Conservation (phyloP, 345 rosid genomes). For the Turnera subulata region DNA sequence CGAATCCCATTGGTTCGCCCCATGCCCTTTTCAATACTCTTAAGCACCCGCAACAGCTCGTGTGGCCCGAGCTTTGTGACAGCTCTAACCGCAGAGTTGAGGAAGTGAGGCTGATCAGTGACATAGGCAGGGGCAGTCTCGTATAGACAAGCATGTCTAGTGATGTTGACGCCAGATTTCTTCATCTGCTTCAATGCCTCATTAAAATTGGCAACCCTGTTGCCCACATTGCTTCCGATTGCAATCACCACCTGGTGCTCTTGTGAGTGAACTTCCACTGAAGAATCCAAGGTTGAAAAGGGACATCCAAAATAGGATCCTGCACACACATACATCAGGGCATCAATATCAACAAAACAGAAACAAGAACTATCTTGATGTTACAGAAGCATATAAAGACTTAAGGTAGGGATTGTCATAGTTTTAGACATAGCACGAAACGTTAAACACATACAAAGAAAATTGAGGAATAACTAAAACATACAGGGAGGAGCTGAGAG, state of each 20-base stretch:
- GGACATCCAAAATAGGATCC: constrained; percentile 29
- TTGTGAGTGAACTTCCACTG: constrained; percentile 48
- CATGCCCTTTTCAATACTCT: constrained; percentile 71
- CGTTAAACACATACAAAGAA: background rate
- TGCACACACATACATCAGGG: background rate
- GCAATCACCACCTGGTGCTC: constrained; percentile 89
- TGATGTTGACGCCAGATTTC: constrained; percentile 50
- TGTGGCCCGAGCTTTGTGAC: constrained; percentile 78
- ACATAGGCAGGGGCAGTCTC: constrained; percentile 89
- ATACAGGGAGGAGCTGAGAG: too few species aligned
- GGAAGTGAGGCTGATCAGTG: constrained; percentile 80
- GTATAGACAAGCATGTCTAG: constrained; percentile 74
- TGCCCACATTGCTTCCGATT: constrained; percentile 86
- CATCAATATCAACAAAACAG: background rate
- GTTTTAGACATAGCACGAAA: too few species aligned
- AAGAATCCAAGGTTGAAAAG: constrained; percentile 29
- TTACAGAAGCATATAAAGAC: background rate
- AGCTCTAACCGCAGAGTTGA: constrained; percentile 82
- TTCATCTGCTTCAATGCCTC: constrained; percentile 66
- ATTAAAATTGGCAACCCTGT: constrained; percentile 60
- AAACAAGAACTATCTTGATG: background rate
- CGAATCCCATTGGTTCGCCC: constrained; percentile 74
- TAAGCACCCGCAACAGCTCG: constrained; percentile 62
- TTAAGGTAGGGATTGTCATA: background rate
- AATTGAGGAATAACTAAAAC: background rate